Evolutionary conservation across 371 early-diverging fungal genomes (phyloP), one percentile per base, ranked within the genome.

Genomic region (Coemansia sp.): DNA sequence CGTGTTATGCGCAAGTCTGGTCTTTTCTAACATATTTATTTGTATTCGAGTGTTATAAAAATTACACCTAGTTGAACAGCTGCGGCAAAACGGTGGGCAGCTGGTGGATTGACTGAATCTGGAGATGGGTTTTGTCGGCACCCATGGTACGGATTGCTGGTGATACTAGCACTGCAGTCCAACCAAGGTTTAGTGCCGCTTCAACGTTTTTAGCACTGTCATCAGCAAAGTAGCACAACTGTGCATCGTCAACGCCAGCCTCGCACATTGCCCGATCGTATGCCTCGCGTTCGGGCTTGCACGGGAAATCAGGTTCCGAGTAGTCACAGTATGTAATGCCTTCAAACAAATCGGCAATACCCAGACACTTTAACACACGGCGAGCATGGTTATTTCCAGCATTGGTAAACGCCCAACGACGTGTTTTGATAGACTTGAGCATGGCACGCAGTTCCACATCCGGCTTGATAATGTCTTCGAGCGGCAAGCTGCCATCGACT

Each of bases 331-430:
- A 92, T 3, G 90, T 91, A 59, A 93, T 72, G 10, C 90, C 92
- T 45, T 90, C 90, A 77, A 93, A 91, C 69, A 88, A 83, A 71
- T 91, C 89, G 11, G 82, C 84, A 55, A 93, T 79, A 0, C 85
- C 88, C 52, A 93, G 70, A 34, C 85, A 63, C 34, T 77, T 78
- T 27, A 92, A 67, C 29, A 91, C 91, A 40, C 91, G 81, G 48
- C 80, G 63, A 8, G 90, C 91, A 77, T 93, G 93, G 84, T 87
- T 75, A 18, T 80, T 67, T 51, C 88, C 90, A 16, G 93, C 93
- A 66, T 92, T 93, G 40, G 93, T 93, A 64, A 91, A 91, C n/a
- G 89, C 86, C 92, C 92, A 92, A 51, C 87, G 89, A 22, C 84
- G 86, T 18, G 83, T 69, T 5, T 82, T 82, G 27, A 89, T 62